These are phyloP conservation scores for Albophoma yamanashiensis DNA, from an alignment of 2,329 filamentous ascomycete genomes.

Conservation along the genomic window DNA sequence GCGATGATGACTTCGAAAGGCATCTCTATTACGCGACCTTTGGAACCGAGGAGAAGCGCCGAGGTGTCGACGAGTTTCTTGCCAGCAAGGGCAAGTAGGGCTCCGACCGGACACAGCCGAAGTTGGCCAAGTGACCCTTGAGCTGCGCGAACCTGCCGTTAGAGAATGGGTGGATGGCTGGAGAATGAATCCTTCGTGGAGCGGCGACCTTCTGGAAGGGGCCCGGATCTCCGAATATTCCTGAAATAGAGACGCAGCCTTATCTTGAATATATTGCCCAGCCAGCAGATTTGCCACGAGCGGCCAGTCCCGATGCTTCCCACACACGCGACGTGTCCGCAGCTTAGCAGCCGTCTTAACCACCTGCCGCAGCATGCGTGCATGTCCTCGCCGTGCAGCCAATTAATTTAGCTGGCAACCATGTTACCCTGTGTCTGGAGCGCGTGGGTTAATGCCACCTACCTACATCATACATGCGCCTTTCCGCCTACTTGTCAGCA, in stretches of 20 bases:
- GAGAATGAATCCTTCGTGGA: neutral
- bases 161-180: neutral
- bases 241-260: neutral
- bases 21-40: conserved; percentile 25
- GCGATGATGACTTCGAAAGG: conserved; percentile 22
- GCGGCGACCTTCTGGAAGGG: neutral
- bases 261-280: neutral
- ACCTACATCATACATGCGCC: neutral
- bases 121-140: neutral
- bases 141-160: conserved; percentile 2
- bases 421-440: neutral
- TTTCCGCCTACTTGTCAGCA: neutral
- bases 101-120: neutral
- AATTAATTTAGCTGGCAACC: neutral
- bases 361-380: neutral
- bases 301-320: neutral
- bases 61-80: conserved; percentile 17
- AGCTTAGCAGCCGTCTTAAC: neutral
- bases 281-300: neutral
- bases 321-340: neutral
- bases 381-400: neutral
- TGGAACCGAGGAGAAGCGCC: conserved; percentile 17
- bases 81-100: conserved; percentile 8
- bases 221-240: neutral
- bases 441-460: neutral